Evolutionary conservation across 495 filamentous ascomycete species (phyloP).

Genomic region (Schizothecium vesticola): DNA sequence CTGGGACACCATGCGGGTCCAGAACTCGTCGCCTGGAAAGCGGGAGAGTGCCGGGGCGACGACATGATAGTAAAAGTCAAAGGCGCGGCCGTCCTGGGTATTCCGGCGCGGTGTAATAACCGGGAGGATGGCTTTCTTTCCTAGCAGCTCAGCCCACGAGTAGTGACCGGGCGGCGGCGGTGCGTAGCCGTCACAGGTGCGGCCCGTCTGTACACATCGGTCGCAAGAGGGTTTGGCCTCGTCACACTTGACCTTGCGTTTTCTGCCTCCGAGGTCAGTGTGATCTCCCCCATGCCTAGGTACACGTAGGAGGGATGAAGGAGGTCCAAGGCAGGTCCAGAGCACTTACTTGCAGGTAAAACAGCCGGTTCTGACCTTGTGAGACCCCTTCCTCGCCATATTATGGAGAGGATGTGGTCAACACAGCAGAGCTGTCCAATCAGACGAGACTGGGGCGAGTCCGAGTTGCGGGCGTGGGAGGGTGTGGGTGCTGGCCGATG

Average conservation of each 20-base stretch:
- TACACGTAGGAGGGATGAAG: not conserved
- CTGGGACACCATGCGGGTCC: conserved; percentile 47
- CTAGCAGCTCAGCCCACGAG: conserved; percentile 24
- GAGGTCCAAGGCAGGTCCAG: not conserved
- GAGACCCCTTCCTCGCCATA: conserved; percentile 35
- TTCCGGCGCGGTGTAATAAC: conserved; percentile 18
- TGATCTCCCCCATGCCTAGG: too few species aligned
- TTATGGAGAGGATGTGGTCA: not conserved
- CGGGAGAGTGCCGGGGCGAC: conserved; percentile 36
- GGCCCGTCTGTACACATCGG: conserved; percentile 26
- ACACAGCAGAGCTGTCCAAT: not conserved
- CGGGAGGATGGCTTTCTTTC: conserved; percentile 21
- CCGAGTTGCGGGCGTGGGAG: not conserved
- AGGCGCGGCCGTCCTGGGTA: conserved; percentile 27
- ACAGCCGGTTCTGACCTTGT: conserved; percentile 35
- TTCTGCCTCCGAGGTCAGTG: conserved; percentile 10
- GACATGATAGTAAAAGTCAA: conserved; percentile 42
- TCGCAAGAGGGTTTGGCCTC: conserved; percentile 31
- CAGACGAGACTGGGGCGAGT: not conserved
- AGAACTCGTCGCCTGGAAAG: conserved; percentile 46
- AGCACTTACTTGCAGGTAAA: conserved; percentile 36
- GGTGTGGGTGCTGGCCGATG: not conserved
- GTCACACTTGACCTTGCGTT: conserved; percentile 37
- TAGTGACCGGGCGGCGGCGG: conserved; percentile 12
- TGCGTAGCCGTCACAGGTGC: conserved; percentile 30